A percentile compares a stretch with the other conserved stretches of the same genome.
Evolutionary conservation across 768 basidiomycete species (phyloP).

Genomic region (Dacryopinax primogenitus): DNA sequence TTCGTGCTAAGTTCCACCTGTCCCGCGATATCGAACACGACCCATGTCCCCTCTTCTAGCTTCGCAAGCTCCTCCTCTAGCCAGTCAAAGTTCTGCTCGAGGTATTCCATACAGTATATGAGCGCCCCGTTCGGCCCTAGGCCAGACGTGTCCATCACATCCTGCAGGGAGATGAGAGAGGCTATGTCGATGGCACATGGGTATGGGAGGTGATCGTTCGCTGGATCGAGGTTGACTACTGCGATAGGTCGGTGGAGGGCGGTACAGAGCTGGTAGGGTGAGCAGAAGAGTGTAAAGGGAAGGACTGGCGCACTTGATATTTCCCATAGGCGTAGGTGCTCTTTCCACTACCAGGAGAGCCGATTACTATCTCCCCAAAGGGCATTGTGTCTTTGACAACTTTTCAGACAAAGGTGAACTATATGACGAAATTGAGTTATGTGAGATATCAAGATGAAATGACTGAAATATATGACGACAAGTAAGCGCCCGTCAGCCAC

Average conservation of each 20-base stretch:
- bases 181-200: conserved; percentile 80
- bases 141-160: conserved; percentile 70
- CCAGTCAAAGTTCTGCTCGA: conserved; percentile 84
- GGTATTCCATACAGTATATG: conserved; percentile 92
- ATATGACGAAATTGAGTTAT: no score
- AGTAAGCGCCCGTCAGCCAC: background rate
- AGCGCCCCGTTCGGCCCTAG: conserved; percentile 94
- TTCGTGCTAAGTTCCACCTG: conserved; percentile 97
- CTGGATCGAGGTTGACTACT: conserved; percentile 91
- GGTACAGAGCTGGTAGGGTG: conserved; percentile 45
- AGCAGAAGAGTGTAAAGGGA: background rate
- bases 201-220: conserved; percentile 80
- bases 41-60: conserved; percentile 60
- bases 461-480: no score
- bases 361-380: conserved; percentile 77
- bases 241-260: conserved; percentile 77
- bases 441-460: no score
- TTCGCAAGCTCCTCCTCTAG: conserved; percentile 35
- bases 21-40: conserved; percentile 91
- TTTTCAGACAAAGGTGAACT: background rate
- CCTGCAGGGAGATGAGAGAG: conserved; percentile 70
- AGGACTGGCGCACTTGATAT: conserved; percentile 35
- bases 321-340: conserved; percentile 82
- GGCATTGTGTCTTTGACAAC: conserved; percentile 40
- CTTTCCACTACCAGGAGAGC: conserved; percentile 76